Percentiles rank a stretch among this genome's conserved stretches.
phyloP scores from a whole-genome alignment of 2,329 filamentous ascomycete species.

The Xylariaceae sp. region DNA sequence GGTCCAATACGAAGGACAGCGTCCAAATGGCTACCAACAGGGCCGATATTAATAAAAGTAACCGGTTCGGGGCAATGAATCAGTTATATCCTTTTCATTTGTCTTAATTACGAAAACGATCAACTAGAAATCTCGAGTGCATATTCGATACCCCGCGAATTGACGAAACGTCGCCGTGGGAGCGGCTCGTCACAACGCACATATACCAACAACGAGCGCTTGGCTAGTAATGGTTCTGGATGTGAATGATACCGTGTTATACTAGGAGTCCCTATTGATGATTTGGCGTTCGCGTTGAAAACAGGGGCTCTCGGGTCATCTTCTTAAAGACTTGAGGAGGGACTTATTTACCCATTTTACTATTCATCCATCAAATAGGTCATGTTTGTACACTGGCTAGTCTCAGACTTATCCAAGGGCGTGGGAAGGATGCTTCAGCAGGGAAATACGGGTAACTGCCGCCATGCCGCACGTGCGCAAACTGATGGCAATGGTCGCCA shows the following conservation, averaged over 20 bases:
- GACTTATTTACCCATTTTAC: too few species aligned
- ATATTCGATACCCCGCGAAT: constrained; percentile 4
- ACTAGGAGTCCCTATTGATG: constrained; percentile 5
- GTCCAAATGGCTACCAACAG: constrained; percentile 42
- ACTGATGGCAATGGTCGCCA: constrained; percentile 4
- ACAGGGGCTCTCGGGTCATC: neutral
- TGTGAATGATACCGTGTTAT: constrained; percentile 7
- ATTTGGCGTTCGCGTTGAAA: constrained; percentile 9
- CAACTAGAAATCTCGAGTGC: constrained; percentile 10
- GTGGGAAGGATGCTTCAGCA: neutral
- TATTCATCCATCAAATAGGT: too few species aligned
- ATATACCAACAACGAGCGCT: too few species aligned
- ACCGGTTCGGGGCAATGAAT: neutral
- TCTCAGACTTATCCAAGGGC: constrained; percentile 1
- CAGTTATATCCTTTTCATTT: constrained; percentile 1
- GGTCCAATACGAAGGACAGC: constrained; percentile 55
- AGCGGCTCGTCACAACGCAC: too few species aligned
- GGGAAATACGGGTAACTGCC: too few species aligned
- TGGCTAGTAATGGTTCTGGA: constrained; percentile 1
- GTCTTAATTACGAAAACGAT: constrained; percentile 1
- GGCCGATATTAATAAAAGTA: constrained; percentile 24
- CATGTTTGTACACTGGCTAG: too few species aligned
- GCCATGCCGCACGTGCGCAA: too few species aligned
- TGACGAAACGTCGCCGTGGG: neutral
- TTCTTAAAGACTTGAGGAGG: neutral